These are phyloP conservation scores for Phytophthora megakarya DNA, from an alignment of 352 stramenopile species.

Conservation along the genomic window DNA sequence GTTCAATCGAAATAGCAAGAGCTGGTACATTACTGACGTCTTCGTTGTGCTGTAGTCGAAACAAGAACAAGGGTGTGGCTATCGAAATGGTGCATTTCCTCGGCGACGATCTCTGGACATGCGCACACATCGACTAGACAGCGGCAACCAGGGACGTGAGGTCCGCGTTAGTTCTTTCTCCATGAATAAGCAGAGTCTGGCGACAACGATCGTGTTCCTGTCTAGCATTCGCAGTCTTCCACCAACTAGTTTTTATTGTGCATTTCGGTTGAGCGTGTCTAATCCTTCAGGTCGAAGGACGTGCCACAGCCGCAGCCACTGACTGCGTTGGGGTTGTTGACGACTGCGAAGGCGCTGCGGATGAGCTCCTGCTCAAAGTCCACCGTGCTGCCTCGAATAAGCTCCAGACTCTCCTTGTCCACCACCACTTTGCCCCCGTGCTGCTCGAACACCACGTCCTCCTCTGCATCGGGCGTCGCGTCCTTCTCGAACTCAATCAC, in stretches of 20 bases:
- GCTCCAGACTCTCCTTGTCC: conserved; percentile 93
- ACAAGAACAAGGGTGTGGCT: conserved; percentile 96
- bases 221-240: too few species aligned
- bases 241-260: conserved; percentile 22
- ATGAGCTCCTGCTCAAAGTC: conserved; percentile 99
- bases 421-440: conserved; percentile 89
- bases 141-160: too few species aligned
- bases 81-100: conserved; percentile 98
- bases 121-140: conserved; percentile 74
- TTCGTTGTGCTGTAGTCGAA: conserved; percentile 55
- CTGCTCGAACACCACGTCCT: conserved; percentile 83
- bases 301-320: conserved; percentile 96
- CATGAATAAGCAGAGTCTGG: too few species aligned
- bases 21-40: conserved; percentile 1
- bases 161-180: too few species aligned
- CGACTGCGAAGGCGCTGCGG: conserved; percentile 94
- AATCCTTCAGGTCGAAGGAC: conserved; percentile 97
- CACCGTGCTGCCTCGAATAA: conserved; percentile 93
- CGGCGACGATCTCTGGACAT: conserved; percentile 96
- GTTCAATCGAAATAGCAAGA: neutral
- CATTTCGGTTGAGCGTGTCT: conserved; percentile 9
- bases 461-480: conserved; percentile 52
- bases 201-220: too few species aligned
- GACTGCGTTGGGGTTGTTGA: conserved; percentile 98
- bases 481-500: conserved; percentile 88